Evolutionary conservation across 2,329 filamentous ascomycete genomes (phyloP), one percentile per base, ranked within the genome.

Genomic region (Ceratocystiopsis minuta): DNA sequence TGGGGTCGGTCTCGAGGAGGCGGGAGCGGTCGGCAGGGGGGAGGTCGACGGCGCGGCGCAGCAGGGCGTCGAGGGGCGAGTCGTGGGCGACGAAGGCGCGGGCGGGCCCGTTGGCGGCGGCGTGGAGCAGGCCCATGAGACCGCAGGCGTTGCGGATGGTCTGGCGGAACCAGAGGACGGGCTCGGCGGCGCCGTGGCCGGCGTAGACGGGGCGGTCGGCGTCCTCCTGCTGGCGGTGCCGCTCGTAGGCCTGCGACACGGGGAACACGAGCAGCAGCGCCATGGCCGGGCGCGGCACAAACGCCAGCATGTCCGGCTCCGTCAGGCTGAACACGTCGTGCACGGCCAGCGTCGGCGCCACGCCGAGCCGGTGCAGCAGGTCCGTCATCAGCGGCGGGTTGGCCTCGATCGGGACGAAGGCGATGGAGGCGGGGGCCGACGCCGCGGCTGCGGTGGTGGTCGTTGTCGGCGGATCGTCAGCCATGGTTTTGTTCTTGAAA

Each of bases 141-240:
- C 88, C 88, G 58, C 88, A 96, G 1, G 88, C 85, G 57, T 96
- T 93, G 46, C 81, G 73, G 52, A 96, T 95, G 0, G 87, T 96
- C 64, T 96, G 88, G 51, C 75, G 81, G 68, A 87, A 96, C 90
- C 88, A 98, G 9, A 93, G 54, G 0, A 95, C 83, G 6, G 83
- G 78, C 55, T 95, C 84, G 0, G 53, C 55, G 1, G 69, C 61
- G 1, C 86, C 86, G 16, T 65, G 67, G 36, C 79, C 80, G 0
- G 58, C 56, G 63, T 94, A 94, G 34, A 76, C 72, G 2, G 63
- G 50, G 36, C 65, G 63, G 17, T 68, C 57, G 40, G 64, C 63
- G 61, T 95, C 87, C 64, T 94, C 87, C 36, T 73, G 66, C 44
- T 71, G 58, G 31, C 87, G 80, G 55, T 79, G 75, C 46, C 68